A percentile compares a stretch with the other conserved stretches of the same genome.
phyloP scores from a whole-genome alignment of 2,329 filamentous ascomycete genomes.

The Ophiostoma australiae region DNA sequence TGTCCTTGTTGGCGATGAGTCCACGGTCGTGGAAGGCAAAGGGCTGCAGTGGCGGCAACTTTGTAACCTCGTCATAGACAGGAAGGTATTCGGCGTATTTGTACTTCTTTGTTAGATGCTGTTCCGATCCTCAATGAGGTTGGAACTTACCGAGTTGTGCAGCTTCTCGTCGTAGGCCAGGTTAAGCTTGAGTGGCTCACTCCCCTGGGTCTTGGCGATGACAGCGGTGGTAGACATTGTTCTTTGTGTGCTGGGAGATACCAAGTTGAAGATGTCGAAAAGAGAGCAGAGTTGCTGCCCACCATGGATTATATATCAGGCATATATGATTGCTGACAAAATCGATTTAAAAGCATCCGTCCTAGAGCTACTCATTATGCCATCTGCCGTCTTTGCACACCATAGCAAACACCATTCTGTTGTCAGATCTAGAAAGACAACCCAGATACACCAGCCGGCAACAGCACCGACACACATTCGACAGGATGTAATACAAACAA shows the following conservation, averaged over 20 bases:
- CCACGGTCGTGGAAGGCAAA: constrained; percentile 35
- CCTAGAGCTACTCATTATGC: not conserved
- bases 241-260: not conserved
- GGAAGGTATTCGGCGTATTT: constrained; percentile 35
- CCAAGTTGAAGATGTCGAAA: not conserved
- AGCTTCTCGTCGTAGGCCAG: constrained; percentile 9
- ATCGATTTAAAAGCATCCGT: too few relatives aligned
- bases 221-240: not conserved
- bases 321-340: not conserved
- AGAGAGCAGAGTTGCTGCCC: too few relatives aligned
- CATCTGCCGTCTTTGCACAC: not conserved
- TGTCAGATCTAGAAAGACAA: not conserved
- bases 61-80: constrained; percentile 34
- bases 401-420: constrained; percentile 1
- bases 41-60: constrained; percentile 32
- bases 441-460: not conserved
- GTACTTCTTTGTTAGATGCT: constrained; percentile 27
- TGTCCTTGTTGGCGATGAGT: constrained; percentile 32
- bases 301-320: not conserved
- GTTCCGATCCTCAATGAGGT: not conserved
- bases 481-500: not conserved
- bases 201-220: not conserved
- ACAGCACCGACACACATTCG: not conserved
- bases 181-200: not conserved
- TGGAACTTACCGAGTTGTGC: not conserved